phyloP scores from a whole-genome alignment of 164 flowering plant genomes.

The Santalum album region DNA sequence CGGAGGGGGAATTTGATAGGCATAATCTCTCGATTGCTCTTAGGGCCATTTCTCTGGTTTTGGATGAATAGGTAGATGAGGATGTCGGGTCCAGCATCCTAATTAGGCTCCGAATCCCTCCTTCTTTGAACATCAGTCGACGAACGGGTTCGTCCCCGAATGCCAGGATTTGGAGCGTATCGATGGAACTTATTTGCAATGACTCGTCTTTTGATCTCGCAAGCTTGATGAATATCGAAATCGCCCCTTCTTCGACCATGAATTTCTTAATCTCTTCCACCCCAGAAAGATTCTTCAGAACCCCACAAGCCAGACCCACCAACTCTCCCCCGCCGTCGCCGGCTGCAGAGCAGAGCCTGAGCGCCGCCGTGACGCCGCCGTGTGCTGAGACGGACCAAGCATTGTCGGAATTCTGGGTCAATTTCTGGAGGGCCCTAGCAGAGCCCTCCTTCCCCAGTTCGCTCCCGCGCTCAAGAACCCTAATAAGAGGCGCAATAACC shows the following conservation, averaged over 20 bases:
- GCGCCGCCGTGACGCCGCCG: constrained; percentile 73
- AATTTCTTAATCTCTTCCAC: constrained; percentile 85
- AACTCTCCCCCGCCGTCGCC: constrained; percentile 21
- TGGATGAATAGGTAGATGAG: constrained; percentile 26
- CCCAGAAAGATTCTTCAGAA: constrained; percentile 62
- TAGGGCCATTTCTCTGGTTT: constrained; percentile 45
- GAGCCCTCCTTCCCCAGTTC: constrained; percentile 32
- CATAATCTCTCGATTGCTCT: constrained; percentile 56
- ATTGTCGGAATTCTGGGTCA: constrained; percentile 75
- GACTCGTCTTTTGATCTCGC: constrained; percentile 39
- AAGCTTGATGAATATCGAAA: constrained; percentile 40
- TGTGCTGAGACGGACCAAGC: constrained; percentile 90
- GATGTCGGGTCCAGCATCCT: constrained; percentile 43
- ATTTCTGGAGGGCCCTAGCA: constrained; percentile 41
- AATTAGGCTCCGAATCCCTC: constrained; percentile 48
- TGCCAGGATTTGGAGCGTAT: constrained; percentile 54
- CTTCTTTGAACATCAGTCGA: constrained; percentile 39
- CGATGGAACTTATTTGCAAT: constrained; percentile 45
- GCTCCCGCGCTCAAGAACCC: constrained; percentile 54
- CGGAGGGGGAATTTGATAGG: constrained; percentile 18
- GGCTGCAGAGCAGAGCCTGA: constrained; percentile 39
- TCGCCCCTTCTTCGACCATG: constrained; percentile 71
- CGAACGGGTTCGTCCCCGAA: constrained; percentile 41
- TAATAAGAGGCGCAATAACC: constrained; percentile 51
- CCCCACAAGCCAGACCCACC: constrained; percentile 50